Conservation (phyloP, 2,329 filamentous ascomycete genomes). For the Chrysoporthe deuterocubensis region DNA sequence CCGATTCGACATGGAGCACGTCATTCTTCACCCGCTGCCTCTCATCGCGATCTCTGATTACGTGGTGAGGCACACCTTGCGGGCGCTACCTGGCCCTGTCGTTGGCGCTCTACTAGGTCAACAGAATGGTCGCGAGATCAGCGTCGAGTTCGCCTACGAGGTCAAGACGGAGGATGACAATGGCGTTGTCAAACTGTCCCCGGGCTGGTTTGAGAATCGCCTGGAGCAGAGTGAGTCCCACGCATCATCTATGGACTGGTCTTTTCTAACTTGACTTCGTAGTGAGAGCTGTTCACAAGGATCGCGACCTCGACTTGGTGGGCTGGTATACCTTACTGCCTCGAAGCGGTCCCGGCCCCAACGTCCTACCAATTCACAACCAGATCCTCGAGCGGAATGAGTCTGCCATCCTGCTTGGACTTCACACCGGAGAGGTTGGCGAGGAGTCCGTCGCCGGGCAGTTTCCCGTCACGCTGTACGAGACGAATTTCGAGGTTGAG, state of each 20-base stretch:
- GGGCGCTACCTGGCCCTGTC: slow-evolving; percentile 74
- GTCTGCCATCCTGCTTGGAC: slow-evolving; percentile 83
- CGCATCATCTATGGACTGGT: not conserved
- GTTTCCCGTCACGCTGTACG: slow-evolving; percentile 89
- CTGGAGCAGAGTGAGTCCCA: slow-evolving; percentile 77
- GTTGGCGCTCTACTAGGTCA: slow-evolving; percentile 89
- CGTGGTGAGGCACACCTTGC: slow-evolving; percentile 86
- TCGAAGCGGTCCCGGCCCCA: slow-evolving; percentile 69
- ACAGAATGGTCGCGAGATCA: slow-evolving; percentile 88
- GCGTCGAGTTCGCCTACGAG: slow-evolving; percentile 91
- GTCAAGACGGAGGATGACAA: slow-evolving; percentile 60
- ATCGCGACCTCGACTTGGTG: slow-evolving; percentile 80
- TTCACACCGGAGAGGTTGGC: slow-evolving; percentile 70
- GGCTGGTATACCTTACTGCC: slow-evolving; percentile 89
- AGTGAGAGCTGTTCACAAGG: slow-evolving; percentile 91
- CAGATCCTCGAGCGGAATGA: slow-evolving; percentile 83
- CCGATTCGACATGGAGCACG: slow-evolving; percentile 23
- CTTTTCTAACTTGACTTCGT: slow-evolving; percentile 5
- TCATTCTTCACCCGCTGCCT: slow-evolving; percentile 86
- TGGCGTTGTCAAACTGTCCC: slow-evolving; percentile 66
- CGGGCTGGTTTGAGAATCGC: slow-evolving; percentile 74
- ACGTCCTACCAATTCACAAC: slow-evolving; percentile 74
- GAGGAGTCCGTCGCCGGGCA: slow-evolving; percentile 69
- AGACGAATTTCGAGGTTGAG: slow-evolving; percentile 78
- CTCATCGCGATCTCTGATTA: slow-evolving; percentile 97